A percentile compares a stretch with the other conserved stretches of the same genome.
These are phyloP conservation scores for Telfairia occidentalis DNA, from an alignment of 331 rosid species.

Conservation along the genomic window DNA sequence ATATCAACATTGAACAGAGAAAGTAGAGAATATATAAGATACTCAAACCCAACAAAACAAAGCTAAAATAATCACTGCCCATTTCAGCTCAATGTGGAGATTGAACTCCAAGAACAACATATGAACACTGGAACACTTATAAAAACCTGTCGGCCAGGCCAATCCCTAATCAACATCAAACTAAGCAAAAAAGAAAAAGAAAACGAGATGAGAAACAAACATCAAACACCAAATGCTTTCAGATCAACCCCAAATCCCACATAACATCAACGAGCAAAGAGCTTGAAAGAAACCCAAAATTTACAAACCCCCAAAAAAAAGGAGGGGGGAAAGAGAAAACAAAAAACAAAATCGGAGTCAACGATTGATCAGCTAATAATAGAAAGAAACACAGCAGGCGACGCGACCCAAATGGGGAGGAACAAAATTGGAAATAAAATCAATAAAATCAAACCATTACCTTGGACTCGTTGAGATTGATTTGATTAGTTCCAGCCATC, in stretches of 20 bases:
- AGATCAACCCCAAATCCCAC: slow-evolving; percentile 6
- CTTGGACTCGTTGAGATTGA: slow-evolving; percentile 58
- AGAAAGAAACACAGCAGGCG: not conserved
- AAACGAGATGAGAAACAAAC: not conserved
- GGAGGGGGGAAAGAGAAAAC: not conserved
- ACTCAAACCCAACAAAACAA: not conserved
- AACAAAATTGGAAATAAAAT: not conserved
- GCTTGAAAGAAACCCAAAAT: not conserved
- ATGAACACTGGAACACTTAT: not conserved
- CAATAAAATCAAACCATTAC: slow-evolving; percentile 15
- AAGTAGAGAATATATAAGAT: not conserved
- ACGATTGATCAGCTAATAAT: slow-evolving; percentile 12
- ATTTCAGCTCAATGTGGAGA: not conserved
- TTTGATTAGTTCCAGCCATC: slow-evolving; percentile 59
- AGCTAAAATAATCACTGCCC: not conserved
- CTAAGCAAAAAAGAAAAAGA: not conserved
- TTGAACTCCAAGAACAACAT: not conserved
- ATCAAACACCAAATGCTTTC: not conserved
- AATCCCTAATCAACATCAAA: not conserved
- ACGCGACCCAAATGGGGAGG: not conserved
- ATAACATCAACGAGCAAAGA: not conserved
- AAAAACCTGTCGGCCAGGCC: not conserved
- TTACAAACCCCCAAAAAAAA: not conserved
- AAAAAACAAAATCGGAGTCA: slow-evolving; percentile 3
- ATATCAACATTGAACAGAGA: not conserved